Conservation (phyloP, 345 rosid species). For the Ceriops zippeliana region DNA sequence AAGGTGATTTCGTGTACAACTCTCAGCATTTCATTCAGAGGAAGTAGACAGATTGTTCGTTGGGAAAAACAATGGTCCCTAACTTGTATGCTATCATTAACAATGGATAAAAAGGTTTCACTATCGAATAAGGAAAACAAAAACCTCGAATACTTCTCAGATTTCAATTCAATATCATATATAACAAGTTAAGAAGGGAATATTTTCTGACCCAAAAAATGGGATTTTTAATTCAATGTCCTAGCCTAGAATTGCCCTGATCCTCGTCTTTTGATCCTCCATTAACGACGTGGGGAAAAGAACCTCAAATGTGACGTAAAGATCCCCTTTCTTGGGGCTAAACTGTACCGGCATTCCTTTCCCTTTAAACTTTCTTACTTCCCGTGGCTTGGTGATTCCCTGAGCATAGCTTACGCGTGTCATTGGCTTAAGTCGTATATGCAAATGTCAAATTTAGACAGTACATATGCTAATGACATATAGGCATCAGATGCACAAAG, state of each 20-base stretch:
- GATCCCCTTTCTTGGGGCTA: slow-evolving; percentile 84
- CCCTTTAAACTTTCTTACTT: slow-evolving; percentile 83
- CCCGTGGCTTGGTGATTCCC: slow-evolving; percentile 93
- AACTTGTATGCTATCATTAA: background rate
- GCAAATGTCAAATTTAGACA: background rate
- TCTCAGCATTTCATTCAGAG: too few relatives aligned
- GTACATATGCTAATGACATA: too few relatives aligned
- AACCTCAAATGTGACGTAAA: slow-evolving; percentile 83
- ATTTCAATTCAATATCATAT: slow-evolving; percentile 7
- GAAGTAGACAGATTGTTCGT: too few relatives aligned
- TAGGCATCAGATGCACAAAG: too few relatives aligned
- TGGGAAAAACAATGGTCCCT: background rate
- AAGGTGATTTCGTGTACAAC: too few relatives aligned
- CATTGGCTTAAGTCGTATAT: background rate
- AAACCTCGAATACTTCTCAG: slow-evolving; percentile 1
- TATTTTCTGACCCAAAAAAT: background rate
- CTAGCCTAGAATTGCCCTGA: slow-evolving; percentile 68
- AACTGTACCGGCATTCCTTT: slow-evolving; percentile 95
- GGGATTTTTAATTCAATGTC: background rate
- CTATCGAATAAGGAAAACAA: background rate
- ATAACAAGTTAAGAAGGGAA: slow-evolving; percentile 4
- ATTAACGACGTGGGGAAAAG: slow-evolving; percentile 78
- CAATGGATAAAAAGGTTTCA: background rate
- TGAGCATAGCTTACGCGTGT: slow-evolving; percentile 22
- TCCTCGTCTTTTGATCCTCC: slow-evolving; percentile 79